Conservation (phyloP, 257 asterid species). For the Cynanchum wilfordii region DNA sequence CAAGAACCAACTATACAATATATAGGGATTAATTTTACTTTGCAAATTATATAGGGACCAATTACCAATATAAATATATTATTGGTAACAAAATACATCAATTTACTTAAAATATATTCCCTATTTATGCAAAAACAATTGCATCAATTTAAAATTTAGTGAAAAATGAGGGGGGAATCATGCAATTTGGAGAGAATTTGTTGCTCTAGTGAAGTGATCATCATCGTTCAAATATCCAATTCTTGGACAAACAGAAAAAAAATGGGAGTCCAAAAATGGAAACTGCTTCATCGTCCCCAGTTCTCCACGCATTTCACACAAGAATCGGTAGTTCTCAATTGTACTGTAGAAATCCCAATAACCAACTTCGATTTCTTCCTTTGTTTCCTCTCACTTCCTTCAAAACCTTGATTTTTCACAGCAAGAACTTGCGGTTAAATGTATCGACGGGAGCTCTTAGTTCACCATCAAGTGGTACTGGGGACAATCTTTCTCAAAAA, state of each 20-base stretch:
- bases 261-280: conserved; percentile 17
- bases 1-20: too few species aligned
- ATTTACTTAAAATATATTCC: too few species aligned
- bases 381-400: conserved; percentile 22
- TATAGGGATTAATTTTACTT: too few species aligned
- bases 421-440: conserved; percentile 34
- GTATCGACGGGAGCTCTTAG: conserved; percentile 21
- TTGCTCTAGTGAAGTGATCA: too few species aligned
- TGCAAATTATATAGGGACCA: too few species aligned
- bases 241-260: background rate
- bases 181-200: too few species aligned
- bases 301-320: conserved; percentile 5
- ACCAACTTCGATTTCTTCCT: conserved; percentile 18
- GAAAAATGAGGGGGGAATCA: too few species aligned
- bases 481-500: conserved; percentile 33
- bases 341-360: conserved; percentile 6
- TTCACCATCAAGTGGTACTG: conserved; percentile 25
- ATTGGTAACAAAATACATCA: too few species aligned
- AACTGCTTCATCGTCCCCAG: conserved; percentile 11
- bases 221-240: too few species aligned
- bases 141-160: too few species aligned
- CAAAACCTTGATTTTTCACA: conserved; percentile 19
- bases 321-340: conserved; percentile 15
- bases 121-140: too few species aligned
- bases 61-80: too few species aligned